Evolutionary conservation across 768 basidiomycete genomes (phyloP).

Genomic region (Boletus rubroflammeus): DNA sequence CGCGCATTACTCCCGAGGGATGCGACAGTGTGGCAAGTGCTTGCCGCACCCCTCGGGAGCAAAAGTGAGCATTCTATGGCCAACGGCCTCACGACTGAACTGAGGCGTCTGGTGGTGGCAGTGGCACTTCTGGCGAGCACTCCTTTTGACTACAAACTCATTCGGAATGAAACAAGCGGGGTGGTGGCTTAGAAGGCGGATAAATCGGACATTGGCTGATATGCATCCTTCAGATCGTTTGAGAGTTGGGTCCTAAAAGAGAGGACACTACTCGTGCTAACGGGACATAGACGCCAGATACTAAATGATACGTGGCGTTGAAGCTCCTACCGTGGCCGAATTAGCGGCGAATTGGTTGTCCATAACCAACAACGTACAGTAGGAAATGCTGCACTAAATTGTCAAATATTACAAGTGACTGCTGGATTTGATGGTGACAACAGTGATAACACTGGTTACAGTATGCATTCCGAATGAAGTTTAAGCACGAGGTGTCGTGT

Average conservation of each 20-base stretch:
- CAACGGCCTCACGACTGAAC: background rate
- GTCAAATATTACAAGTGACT: conserved; percentile 25
- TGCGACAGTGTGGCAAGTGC: no score
- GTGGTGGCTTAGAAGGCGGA: background rate
- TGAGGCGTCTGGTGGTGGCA: background rate
- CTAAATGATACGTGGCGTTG: no score
- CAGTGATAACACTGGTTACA: background rate
- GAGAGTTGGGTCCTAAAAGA: background rate
- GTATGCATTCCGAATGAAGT: background rate
- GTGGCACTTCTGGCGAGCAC: background rate
- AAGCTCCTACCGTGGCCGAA: background rate
- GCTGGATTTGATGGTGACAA: background rate
- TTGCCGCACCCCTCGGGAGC: background rate
- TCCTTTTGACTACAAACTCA: background rate
- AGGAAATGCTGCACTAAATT: background rate
- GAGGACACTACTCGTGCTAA: background rate
- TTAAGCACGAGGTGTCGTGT: background rate
- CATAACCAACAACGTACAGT: background rate
- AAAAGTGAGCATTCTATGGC: background rate
- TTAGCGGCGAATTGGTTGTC: background rate
- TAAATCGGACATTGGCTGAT: background rate
- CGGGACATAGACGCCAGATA: background rate
- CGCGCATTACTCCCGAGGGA: no score
- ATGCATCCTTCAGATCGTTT: background rate
- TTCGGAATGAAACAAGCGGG: background rate